Evolutionary conservation across 2,329 filamentous ascomycete genomes (phyloP), one percentile per base, ranked within the genome.

Genomic region (Trichoderma sp.): DNA sequence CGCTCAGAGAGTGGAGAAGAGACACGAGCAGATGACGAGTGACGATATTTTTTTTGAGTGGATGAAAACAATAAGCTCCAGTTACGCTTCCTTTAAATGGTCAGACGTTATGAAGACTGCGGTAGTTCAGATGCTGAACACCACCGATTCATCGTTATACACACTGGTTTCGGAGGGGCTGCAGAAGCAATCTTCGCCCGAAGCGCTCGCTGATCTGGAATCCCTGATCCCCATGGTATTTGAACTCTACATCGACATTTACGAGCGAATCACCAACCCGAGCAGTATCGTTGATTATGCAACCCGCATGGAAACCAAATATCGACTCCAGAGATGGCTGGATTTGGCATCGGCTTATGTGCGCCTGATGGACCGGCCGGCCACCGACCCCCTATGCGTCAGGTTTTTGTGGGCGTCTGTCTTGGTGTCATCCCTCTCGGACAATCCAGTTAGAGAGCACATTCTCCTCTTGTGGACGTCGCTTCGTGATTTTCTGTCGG

Each of bases 231-330:
- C 88, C 63, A 89, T 88, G 82, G 75, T 88, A 1, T 87, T 89
- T 60, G 87, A 90, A 72, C 80, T 89, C 5, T 85, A 89, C 68
- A 79, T 89, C 10, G 87, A 89, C 70, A 82, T 88, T 7, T 88
- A 86, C 70, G 86, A 88, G 67, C 80, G 84, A 53, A 84, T 86
- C 66, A 87, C 83, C 10, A 86, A 86, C 67, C 84, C 85, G 2
- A 87, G 81, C 72, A 87, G 84, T 67, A 81, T 81, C 8, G 85
- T 85, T 22, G 84, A 86, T 59, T 80, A 80, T 56, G 77, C 75
- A 5, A 83, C 83, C 12, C 80, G 84, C 2, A 72, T 82, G 34
- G 82, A 85, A 70, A 84, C 84, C 7, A 84, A 83, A 67, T 78
- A 80, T 22, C 80, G 84, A 6, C 77, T 88, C 1, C 79, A 79